Percentiles rank a stretch among this genome's conserved stretches.
Conservation (phyloP, 305 asterid species). For the Striga hermonthica region DNA sequence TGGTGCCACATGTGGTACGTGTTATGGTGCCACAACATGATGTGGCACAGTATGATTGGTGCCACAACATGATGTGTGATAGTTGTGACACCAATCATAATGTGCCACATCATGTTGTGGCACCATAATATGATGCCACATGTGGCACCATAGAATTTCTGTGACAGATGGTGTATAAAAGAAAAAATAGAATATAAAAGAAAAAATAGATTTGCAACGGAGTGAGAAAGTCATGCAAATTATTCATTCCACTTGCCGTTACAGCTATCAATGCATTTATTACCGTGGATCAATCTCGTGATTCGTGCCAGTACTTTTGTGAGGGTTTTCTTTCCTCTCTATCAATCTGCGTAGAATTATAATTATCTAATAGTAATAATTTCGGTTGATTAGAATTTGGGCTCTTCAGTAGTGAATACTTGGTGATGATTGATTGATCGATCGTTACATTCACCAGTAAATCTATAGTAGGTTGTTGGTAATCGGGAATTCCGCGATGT, state of each 20-base stretch:
- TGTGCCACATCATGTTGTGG: too few species aligned
- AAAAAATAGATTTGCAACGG: too few species aligned
- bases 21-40: too few species aligned
- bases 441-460: conserved; percentile 31
- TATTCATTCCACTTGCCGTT: conserved; percentile 28
- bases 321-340: conserved; percentile 18
- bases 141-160: too few species aligned
- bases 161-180: too few species aligned
- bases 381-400: conserved; percentile 31
- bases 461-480: conserved; percentile 35
- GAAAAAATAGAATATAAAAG: too few species aligned
- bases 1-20: too few species aligned
- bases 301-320: conserved; percentile 28
- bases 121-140: too few species aligned
- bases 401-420: conserved; percentile 13
- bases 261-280: conserved; percentile 35
- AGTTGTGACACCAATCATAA: too few species aligned
- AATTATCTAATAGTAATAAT: not conserved
- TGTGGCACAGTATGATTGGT: too few species aligned
- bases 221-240: too few species aligned
- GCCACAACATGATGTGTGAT: too few species aligned
- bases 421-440: conserved; percentile 10
- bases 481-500: conserved; percentile 44
- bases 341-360: conserved; percentile 26
- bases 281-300: conserved; percentile 40